Evolutionary conservation across 169 alveolate genomes (phyloP).

Genomic region (Perkinsus chesapeaki): DNA sequence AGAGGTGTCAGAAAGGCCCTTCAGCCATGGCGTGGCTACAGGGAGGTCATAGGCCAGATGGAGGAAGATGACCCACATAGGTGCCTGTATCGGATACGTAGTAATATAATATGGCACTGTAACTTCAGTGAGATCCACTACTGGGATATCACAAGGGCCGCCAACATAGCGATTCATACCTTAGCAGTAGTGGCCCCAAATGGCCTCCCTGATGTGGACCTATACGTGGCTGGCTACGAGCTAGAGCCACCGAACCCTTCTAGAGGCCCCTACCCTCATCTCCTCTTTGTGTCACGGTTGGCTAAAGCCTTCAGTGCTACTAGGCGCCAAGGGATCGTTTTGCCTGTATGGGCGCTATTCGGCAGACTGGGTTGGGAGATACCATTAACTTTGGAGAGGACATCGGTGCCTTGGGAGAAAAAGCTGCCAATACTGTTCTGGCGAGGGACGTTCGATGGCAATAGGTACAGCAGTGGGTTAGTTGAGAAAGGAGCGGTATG

Average conservation of each 20-base stretch:
- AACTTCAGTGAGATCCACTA: neutral
- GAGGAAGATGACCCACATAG: neutral
- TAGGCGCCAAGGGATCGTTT: neutral
- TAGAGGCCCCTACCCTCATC: neutral
- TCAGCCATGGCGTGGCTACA: neutral
- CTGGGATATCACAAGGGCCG: neutral
- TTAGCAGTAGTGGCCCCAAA: neutral
- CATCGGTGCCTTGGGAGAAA: neutral
- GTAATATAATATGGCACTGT: neutral
- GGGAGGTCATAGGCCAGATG: neutral
- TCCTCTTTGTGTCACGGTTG: neutral
- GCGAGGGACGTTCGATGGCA: neutral
- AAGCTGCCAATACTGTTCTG: neutral
- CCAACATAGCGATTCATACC: neutral
- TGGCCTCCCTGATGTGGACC: neutral
- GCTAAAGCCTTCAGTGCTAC: neutral
- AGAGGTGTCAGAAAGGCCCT: neutral
- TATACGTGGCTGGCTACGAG: neutral
- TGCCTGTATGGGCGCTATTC: neutral
- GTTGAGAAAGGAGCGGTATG: neutral
- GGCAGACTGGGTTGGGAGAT: neutral
- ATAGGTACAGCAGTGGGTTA: neutral
- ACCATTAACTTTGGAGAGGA: neutral
- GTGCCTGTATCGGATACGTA: neutral
- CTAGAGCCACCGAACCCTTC: neutral